Conservation (phyloP, 176 grass and related monocot genomes). For the Avena sativa region DNA sequence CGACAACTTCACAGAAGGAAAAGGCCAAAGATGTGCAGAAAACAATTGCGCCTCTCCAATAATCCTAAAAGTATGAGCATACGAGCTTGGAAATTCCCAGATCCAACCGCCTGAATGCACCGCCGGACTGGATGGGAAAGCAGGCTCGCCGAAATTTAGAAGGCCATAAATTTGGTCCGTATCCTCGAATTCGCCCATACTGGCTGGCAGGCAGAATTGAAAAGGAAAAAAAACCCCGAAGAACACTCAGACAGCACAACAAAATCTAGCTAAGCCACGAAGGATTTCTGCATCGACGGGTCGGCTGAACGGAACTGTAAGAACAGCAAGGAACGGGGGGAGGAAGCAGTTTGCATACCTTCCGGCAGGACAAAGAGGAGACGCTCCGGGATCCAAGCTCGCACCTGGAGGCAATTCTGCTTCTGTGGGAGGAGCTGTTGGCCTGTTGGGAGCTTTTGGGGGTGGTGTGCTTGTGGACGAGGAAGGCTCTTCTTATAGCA, state of each 20-base stretch:
- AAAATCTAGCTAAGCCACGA: not conserved
- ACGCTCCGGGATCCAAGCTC: not conserved
- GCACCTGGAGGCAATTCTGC: not conserved
- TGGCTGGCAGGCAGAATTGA: not conserved
- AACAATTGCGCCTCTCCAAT: not conserved
- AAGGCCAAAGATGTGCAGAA: not conserved
- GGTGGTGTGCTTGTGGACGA: not conserved
- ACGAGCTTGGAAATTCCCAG: not conserved
- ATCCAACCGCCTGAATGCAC: not conserved
- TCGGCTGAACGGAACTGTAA: not conserved
- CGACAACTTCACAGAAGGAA: conserved; percentile 14
- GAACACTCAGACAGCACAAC: not conserved
- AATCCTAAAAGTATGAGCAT: not conserved
- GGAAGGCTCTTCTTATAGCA: not conserved
- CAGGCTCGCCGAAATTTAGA: not conserved
- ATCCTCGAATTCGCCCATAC: not conserved
- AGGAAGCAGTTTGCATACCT: conserved; percentile 31
- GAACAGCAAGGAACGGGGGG: not conserved
- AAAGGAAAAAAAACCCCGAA: no score
- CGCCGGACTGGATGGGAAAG: not conserved
- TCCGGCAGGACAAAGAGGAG: not conserved
- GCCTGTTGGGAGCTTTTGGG: not conserved
- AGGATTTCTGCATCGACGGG: not conserved
- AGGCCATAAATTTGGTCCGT: not conserved
- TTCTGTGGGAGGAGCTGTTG: not conserved